Base-by-base conservation (phyloP, 1,284 basidiomycete genomes). In the Mrakiaceae sp. region DNA sequence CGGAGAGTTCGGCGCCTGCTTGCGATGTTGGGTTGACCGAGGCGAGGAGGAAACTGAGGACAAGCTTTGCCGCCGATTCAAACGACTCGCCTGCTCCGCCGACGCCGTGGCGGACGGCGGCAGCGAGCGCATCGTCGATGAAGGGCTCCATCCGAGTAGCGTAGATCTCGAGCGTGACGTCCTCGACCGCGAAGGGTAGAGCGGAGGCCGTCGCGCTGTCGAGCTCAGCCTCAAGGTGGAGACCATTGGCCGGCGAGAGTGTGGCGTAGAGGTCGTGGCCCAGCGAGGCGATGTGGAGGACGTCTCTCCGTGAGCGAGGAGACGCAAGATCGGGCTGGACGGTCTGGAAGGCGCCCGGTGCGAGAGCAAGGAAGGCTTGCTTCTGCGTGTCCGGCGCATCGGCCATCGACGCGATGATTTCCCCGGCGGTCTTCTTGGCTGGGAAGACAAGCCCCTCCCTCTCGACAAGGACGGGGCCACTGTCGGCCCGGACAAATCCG, bases 381-480 rank as follows among this genome's bases (percentile, higher is more conserved):
- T 70, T 68, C 3, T 12, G 54, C 52, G 46, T 53, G 63, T 46
- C 65, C 69, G 67, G 58, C 75, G 72, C 43, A 76, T 73, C 55
- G 84, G 76, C 66, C 74, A 74, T 56, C 12, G 50, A n/a, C 43
- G 42, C 5, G 40, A 49, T 55, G 50, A 59, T 10, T 46, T 62
- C 50, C 46, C 14, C 60, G 5, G 50, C 39, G n/a, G 49, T 44
- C 51, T 61, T 61, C 43, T n/a, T 47, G 16, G 14, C 48, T 27
- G 88, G 74, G 5, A 79, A 77, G 2, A 84, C 83, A 10, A 87
- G 78, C 27, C 91, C 84, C 73, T 93, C 88, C 63, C 90, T 81
- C 73, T 91, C 87, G 11, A 90, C 77, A 40, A 91, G 75, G 50
- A 90, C 73, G 47, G 88, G 80, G 50, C 81, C 78, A 39, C 52